phyloP scores from a whole-genome alignment of 1,284 basidiomycete genomes.

The Pascua guehoae region DNA sequence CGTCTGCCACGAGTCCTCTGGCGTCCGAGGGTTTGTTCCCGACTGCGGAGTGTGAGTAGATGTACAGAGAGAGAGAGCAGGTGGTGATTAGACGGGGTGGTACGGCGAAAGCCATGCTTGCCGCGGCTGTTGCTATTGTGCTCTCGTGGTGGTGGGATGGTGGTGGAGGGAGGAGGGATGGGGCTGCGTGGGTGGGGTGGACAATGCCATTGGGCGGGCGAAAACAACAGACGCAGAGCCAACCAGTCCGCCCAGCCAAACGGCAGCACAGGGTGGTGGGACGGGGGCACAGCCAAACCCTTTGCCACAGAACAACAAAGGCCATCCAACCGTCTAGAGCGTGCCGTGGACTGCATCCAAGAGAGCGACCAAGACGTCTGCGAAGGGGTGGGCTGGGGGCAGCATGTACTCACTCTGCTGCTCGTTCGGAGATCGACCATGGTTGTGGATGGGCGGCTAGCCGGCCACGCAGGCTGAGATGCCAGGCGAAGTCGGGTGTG shows the following conservation, averaged over 20 bases:
- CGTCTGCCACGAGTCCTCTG: background rate
- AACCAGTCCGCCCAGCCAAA: background rate
- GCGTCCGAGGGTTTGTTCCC: background rate
- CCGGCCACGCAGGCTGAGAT: too few species aligned
- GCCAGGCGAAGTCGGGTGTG: too few species aligned
- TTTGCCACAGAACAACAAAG: too few species aligned
- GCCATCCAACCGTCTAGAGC: background rate
- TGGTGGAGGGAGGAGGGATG: conserved; percentile 1
- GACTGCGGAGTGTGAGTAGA: background rate
- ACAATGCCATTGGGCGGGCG: conserved; percentile 1
- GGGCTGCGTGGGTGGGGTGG: background rate
- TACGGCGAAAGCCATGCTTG: too few species aligned
- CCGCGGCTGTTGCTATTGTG: too few species aligned
- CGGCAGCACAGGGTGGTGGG: too few species aligned
- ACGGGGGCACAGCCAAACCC: too few species aligned
- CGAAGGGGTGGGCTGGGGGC: background rate
- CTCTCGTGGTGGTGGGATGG: background rate
- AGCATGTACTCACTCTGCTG: conserved; percentile 9
- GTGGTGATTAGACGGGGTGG: background rate
- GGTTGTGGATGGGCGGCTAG: background rate
- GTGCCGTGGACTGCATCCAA: background rate
- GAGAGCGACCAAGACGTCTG: background rate
- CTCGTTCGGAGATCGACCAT: conserved; percentile 17
- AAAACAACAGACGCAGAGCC: conserved; percentile 14
- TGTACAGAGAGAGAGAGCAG: background rate